A percentile compares a stretch with the other conserved stretches of the same genome.
Conservation (phyloP, 257 asterid genomes). For the Solanum tarijense region DNA sequence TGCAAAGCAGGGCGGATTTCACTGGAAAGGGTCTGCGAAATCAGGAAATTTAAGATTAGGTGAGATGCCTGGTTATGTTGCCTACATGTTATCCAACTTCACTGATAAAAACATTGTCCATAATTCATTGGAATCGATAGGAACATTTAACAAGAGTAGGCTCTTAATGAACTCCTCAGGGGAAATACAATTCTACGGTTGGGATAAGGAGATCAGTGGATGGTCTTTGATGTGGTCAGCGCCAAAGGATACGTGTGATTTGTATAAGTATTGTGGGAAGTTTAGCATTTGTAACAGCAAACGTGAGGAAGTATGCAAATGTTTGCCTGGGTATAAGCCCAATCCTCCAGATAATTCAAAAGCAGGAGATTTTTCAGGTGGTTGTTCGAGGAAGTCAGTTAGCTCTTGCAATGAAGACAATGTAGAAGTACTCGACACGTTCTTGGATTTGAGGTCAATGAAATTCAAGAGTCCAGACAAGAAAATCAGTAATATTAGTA, state of each 20-base stretch:
- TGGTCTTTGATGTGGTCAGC: slow-evolving; percentile 13
- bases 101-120: background rate
- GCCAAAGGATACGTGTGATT: slow-evolving; percentile 10
- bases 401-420: background rate
- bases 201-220: background rate
- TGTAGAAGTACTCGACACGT: background rate
- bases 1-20: background rate
- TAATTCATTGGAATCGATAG: background rate
- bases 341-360: background rate
- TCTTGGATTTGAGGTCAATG: background rate
- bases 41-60: too few relatives aligned
- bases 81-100: background rate
- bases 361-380: background rate
- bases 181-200: slow-evolving; percentile 11
- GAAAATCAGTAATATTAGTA: background rate
- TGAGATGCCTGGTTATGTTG: background rate
- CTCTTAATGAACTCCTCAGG: slow-evolving; percentile 26
- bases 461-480: background rate
- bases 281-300: slow-evolving; percentile 10
- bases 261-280: slow-evolving; percentile 16
- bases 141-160: background rate
- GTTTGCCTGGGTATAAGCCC: slow-evolving; percentile 20
- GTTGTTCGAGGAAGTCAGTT: background rate
- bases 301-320: slow-evolving; percentile 1
- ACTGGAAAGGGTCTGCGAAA: background rate